phyloP scores from a whole-genome alignment of 169 alveolate species.

The Plasmodium coatneyi region DNA sequence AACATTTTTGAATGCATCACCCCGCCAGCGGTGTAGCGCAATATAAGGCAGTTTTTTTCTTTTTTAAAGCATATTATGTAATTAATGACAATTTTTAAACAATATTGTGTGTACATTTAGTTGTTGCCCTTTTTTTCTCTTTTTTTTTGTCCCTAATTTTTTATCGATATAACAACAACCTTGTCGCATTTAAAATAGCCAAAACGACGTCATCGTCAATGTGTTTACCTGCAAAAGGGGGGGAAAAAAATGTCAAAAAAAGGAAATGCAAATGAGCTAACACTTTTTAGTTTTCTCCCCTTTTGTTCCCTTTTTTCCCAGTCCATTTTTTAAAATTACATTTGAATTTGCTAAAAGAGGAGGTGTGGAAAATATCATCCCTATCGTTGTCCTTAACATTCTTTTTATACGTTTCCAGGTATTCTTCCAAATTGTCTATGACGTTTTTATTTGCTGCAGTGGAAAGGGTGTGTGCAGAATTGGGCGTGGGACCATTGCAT shows the following conservation, averaged over 20 bases:
- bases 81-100: slow-evolving; percentile 1
- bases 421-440: slow-evolving; percentile 63
- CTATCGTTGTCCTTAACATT: slow-evolving; percentile 35
- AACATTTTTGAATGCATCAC: background rate
- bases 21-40: background rate
- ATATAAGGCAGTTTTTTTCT: background rate
- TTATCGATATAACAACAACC: slow-evolving; percentile 59
- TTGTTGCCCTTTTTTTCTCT: background rate
- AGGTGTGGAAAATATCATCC: slow-evolving; percentile 13
- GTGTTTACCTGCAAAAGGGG: slow-evolving; percentile 42
- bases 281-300: slow-evolving; percentile 3
- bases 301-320: background rate
- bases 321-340: slow-evolving; percentile 12
- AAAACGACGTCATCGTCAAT: slow-evolving; percentile 56
- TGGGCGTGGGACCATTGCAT: background rate
- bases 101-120: background rate
- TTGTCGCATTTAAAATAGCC: slow-evolving; percentile 67
- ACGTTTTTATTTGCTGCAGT: slow-evolving; percentile 43
- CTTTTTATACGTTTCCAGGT: slow-evolving; percentile 65
- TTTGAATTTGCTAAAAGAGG: slow-evolving; percentile 49
- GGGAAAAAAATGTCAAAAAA: background rate
- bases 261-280: background rate
- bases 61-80: background rate
- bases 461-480: background rate
- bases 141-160: slow-evolving; percentile 51